Evolutionary conservation across 1,139 yeast genomes (phyloP), one percentile per base, ranked within the genome.

Genomic region (Debaryomycetaceae sp.): DNA sequence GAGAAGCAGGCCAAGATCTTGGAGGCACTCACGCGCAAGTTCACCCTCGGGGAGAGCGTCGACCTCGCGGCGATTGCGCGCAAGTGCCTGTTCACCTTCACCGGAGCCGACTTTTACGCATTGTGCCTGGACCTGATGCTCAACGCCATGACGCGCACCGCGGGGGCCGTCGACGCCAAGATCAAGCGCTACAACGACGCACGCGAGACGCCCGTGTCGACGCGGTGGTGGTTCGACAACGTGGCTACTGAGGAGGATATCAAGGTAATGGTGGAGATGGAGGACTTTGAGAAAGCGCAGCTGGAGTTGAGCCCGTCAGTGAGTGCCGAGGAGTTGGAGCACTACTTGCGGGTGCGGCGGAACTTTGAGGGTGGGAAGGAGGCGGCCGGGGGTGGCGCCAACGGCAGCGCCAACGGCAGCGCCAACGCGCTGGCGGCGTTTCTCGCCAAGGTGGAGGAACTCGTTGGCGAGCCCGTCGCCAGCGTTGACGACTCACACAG

Each of bases 71-170:
- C 53, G n/a, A 61, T 91, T 25, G 91, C 95, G 0, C 66, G 71
- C 15, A 59, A 61, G 17, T 88, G 97, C 56, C 83, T 95, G 0
- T 88, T 81, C 51, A 88, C 88, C 10, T 89, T 78, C 49, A 89
- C 98, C 0, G 98, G 98, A 44, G 98, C 98, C 4, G 98, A 91
- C 56, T 89, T 91, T 56, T 91, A 91, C 56, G 98, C 98, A 0
- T 64, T 89, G 42, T 86, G 96, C 51, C 82, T 95, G 1, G 97
- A 91, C 54, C 84, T 96, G 0, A 85, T 89, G 93, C 67, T 88
- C 46, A 86, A 85, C 55, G 96, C 97, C 6, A 89, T 91, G 96
- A 83, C 91, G 1, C 65, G 96, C 45, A 79, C 82, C 1, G 96
- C 97, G 1, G 68, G 69, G 15, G 76, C 70, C 24, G 89, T 83